Percentiles rank a stretch among this genome's conserved stretches.
Evolutionary conservation across 208 protist genomes (phyloP).

Genomic region (Angomonas ambiguus): DNA sequence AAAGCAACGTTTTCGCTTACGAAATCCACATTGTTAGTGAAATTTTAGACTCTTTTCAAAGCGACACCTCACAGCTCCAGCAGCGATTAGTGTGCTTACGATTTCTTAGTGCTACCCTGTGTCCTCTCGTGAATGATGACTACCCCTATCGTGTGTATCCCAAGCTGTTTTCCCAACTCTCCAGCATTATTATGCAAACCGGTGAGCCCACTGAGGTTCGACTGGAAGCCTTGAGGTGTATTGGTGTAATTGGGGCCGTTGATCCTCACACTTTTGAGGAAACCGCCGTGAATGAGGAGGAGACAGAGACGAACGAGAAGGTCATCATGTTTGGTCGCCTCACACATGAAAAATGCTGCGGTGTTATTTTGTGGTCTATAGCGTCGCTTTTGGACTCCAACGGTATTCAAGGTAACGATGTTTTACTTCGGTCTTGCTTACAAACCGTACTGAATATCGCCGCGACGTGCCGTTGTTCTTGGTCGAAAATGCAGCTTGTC

Average conservation of each 20-base stretch:
- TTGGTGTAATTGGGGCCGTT: slow-evolving; percentile 73
- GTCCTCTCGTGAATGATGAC: slow-evolving; percentile 51
- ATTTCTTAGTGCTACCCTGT: slow-evolving; percentile 65
- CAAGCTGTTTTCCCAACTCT: slow-evolving; percentile 60
- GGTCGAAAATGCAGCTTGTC: slow-evolving; percentile 49
- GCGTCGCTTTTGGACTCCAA: slow-evolving; percentile 40
- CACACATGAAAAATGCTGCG: slow-evolving; percentile 72
- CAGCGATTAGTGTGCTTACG: slow-evolving; percentile 64
- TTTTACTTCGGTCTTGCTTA: not conserved
- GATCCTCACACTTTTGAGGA: slow-evolving; percentile 76
- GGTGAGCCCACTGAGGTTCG: slow-evolving; percentile 73
- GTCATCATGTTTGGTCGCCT: slow-evolving; percentile 30
- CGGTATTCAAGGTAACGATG: slow-evolving; percentile 23
- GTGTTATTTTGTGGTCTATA: slow-evolving; percentile 54
- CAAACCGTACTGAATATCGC: slow-evolving; percentile 81
- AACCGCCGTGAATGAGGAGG: slow-evolving; percentile 26
- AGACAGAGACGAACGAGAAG: slow-evolving; percentile 24
- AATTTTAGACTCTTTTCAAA: slow-evolving; percentile 54
- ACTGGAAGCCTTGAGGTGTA: slow-evolving; percentile 71
- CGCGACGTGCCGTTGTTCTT: slow-evolving; percentile 58
- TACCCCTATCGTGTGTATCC: slow-evolving; percentile 72
- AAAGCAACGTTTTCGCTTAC: slow-evolving; percentile 34
- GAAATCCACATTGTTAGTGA: slow-evolving; percentile 55
- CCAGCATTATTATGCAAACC: slow-evolving; percentile 46
- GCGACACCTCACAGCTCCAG: slow-evolving; percentile 43